Percentiles rank a stretch among this genome's conserved stretches.
phyloP scores from a whole-genome alignment of 768 basidiomycete genomes.

The Daedaleopsis sinensis region DNA sequence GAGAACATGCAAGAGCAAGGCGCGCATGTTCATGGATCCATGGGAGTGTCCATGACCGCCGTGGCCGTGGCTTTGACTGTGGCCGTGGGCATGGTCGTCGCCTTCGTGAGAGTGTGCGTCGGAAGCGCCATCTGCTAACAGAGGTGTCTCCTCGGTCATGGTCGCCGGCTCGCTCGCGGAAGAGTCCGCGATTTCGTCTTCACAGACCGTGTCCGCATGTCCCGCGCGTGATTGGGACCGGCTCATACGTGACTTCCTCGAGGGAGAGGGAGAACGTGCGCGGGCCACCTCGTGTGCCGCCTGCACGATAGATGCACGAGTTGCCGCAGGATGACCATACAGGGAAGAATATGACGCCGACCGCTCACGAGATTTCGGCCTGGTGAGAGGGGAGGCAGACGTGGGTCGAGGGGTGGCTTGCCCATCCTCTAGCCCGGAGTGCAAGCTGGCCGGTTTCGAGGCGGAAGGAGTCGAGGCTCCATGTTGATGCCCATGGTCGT shows the following conservation, averaged over 20 bases:
- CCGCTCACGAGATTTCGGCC: slow-evolving; percentile 42
- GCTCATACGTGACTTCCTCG: slow-evolving; percentile 7
- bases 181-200: slow-evolving; percentile 9
- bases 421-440: slow-evolving; percentile 21
- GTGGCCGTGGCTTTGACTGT: slow-evolving; percentile 10
- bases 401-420: slow-evolving; percentile 16
- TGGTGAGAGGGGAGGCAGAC: slow-evolving; percentile 34
- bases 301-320: slow-evolving; percentile 74
- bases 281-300: slow-evolving; percentile 81
- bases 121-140: slow-evolving; percentile 19
- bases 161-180: slow-evolving; percentile 6
- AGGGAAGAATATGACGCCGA: slow-evolving; percentile 59
- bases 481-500: slow-evolving; percentile 49
- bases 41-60: slow-evolving; percentile 25
- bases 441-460: slow-evolving; percentile 45
- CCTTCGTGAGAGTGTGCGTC: slow-evolving; percentile 11
- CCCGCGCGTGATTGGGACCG: slow-evolving; percentile 29
- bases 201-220: slow-evolving; percentile 7
- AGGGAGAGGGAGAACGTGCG: slow-evolving; percentile 47
- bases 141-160: slow-evolving; percentile 25
- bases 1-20: slow-evolving; percentile 89
- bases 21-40: slow-evolving; percentile 97
- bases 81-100: not conserved
- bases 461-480: slow-evolving; percentile 26
- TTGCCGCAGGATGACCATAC: slow-evolving; percentile 75